A percentile compares a stretch with the other conserved stretches of the same genome.
phyloP scores from a whole-genome alignment of 108 stramenopile species.

The Parmales sp. region DNA sequence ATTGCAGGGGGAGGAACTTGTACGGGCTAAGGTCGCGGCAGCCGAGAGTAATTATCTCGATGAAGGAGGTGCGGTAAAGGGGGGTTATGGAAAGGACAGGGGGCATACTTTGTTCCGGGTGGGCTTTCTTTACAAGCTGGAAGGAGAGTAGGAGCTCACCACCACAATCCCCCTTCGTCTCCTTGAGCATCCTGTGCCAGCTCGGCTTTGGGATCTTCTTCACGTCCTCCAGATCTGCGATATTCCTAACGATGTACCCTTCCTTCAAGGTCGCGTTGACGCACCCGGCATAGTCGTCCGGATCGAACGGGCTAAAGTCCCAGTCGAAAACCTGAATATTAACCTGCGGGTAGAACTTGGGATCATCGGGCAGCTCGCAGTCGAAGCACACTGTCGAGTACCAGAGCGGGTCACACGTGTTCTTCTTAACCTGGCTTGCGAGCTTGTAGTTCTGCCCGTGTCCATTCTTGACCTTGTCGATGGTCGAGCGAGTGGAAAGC shows the following conservation, averaged over 20 bases:
- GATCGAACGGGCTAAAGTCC: constrained; percentile 14
- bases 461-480: constrained; percentile 1
- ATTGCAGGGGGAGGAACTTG: constrained; percentile 18
- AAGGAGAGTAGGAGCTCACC: constrained; percentile 32
- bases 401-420: constrained; percentile 33
- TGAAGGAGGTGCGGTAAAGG: constrained; percentile 11
- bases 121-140: constrained; percentile 23
- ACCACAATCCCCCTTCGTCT: constrained; percentile 20
- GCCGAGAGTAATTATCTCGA: constrained; percentile 35
- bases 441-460: not conserved
- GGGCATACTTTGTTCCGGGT: not conserved
- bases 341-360: constrained; percentile 25
- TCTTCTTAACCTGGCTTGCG: not conserved
- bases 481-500: not conserved
- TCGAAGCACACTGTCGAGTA: constrained; percentile 35
- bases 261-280: constrained; percentile 1
- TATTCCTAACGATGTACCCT: not conserved
- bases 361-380: constrained; percentile 13
- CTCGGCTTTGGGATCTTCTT: constrained; percentile 13
- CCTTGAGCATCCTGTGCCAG: constrained; percentile 24
- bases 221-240: not conserved
- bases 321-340: constrained; percentile 31
- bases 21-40: constrained; percentile 31
- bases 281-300: constrained; percentile 4
- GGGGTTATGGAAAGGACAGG: constrained; percentile 19